Percentiles rank a stretch among this genome's conserved stretches.
These are phyloP conservation scores for Boletus calvinii DNA, from an alignment of 1,284 basidiomycete species.

Conservation along the genomic window DNA sequence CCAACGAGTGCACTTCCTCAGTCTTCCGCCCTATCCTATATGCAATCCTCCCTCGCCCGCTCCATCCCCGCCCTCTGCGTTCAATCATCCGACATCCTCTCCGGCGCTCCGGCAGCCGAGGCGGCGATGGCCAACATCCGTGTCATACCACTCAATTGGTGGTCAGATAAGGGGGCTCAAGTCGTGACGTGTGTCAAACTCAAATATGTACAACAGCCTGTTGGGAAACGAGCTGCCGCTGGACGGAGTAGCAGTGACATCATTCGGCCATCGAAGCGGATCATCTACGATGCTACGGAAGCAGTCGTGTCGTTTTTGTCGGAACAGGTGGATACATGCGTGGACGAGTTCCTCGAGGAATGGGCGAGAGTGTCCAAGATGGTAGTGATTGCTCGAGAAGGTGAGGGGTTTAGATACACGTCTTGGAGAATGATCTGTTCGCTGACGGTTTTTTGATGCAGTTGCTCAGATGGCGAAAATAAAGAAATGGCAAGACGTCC, in stretches of 20 bases:
- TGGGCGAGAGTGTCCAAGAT: constrained; percentile 92
- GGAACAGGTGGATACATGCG: constrained; percentile 82
- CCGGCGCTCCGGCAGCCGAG: constrained; percentile 79
- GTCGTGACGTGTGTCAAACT: constrained; percentile 85
- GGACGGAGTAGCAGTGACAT: constrained; percentile 49
- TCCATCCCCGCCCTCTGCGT: constrained; percentile 83
- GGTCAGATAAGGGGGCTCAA: constrained; percentile 74
- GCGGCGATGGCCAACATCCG: constrained; percentile 89
- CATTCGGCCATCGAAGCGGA: constrained; percentile 76
- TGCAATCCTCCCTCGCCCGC: constrained; percentile 67
- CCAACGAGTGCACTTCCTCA: constrained; percentile 46
- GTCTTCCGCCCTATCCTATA: constrained; percentile 49
- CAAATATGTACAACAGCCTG: constrained; percentile 82
- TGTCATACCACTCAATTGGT: constrained; percentile 88
- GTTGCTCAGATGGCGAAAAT: constrained; percentile 80
- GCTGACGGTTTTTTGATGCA: constrained; percentile 30
- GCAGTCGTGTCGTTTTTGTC: constrained; percentile 86
- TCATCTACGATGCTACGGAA: constrained; percentile 83
- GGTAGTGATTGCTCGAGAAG: constrained; percentile 87
- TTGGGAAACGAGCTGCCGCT: constrained; percentile 61
- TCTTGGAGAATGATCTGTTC: not conserved
- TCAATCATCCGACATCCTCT: constrained; percentile 75
- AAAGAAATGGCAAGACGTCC: constrained; percentile 68
- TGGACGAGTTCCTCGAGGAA: constrained; percentile 85
- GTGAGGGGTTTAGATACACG: constrained; percentile 38